These are phyloP conservation scores for Pochonia chlamydosporia DNA, from an alignment of 2,329 filamentous ascomycete genomes.

Conservation along the genomic window DNA sequence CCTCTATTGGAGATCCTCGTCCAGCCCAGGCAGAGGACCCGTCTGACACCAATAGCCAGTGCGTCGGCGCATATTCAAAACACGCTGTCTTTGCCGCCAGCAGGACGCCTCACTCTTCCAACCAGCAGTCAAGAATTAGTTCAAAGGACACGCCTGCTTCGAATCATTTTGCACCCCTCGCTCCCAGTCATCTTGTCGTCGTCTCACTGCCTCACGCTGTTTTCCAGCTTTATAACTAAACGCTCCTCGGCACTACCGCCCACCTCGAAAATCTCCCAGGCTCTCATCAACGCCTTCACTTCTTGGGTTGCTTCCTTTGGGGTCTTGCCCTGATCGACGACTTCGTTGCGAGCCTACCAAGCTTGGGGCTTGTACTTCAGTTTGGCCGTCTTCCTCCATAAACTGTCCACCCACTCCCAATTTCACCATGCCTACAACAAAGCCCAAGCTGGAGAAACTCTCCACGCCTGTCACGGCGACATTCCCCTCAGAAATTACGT, in stretches of 20 bases:
- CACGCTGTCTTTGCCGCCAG: slow-evolving; percentile 17
- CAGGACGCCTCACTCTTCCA: slow-evolving; percentile 6
- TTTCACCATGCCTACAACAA: slow-evolving; percentile 40
- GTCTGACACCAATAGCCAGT: slow-evolving; percentile 14
- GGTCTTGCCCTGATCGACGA: background rate
- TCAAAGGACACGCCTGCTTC: slow-evolving; percentile 8
- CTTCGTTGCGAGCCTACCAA: background rate
- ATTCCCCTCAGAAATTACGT: slow-evolving; percentile 56
- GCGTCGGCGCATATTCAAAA: slow-evolving; percentile 18
- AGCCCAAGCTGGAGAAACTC: slow-evolving; percentile 57
- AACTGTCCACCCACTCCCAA: slow-evolving; percentile 16
- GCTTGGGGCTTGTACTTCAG: background rate
- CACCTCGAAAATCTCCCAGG: background rate
- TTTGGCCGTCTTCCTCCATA: background rate
- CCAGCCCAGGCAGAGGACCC: slow-evolving; percentile 4
- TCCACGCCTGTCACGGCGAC: slow-evolving; percentile 57
- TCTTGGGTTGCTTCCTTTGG: background rate
- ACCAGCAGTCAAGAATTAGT: slow-evolving; percentile 1
- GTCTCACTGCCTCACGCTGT: slow-evolving; percentile 8
- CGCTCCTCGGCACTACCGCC: slow-evolving; percentile 6
- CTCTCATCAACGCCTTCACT: slow-evolving; percentile 3
- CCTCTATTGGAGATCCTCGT: background rate
- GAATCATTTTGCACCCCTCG: slow-evolving; percentile 5
- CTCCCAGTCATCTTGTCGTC: slow-evolving; percentile 2
- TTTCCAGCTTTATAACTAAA: slow-evolving; percentile 10